Base-by-base conservation (phyloP, 352 stramenopile species). In the Blastocystis sp. region DNA sequence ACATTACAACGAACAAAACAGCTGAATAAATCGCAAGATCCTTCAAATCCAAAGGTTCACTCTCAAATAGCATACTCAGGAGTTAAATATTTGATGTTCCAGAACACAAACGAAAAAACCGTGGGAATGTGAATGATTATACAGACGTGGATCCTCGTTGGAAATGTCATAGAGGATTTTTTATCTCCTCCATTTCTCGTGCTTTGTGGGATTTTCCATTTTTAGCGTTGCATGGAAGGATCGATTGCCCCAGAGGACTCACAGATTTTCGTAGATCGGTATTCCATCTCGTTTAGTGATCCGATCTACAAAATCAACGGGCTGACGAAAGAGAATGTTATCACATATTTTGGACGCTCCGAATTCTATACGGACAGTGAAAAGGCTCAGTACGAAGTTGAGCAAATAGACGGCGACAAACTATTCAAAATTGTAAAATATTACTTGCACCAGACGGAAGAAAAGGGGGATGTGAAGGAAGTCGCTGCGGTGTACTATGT, bases 361-460 rank as follows among this genome's bases (percentile, higher is more conserved):
- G 53, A 50, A 39, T 84, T 84, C 29, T 84, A 66, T 64, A 39
- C 53, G 26, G 73, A 84, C 29, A 37, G 50, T 47, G 73, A 68
- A 13, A 26, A 41, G 3, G 29, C 68, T 43, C 47, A 68, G 43
- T 41, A 66, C 15, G 73, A 84, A 43, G 73, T 53, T 2, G 34
- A 8, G 20, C 43, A 84, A 18, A 15, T 64, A 6, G 47, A 53
- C 18, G 43, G 62, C 8, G 43, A 64, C 20, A 47, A 37, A 18
- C 41, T 84, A 39, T 84, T 84, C 53, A 68, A 53, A 18, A 84
- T 84, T 45, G 47, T 61, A 15, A 84, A 84, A 55, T 84, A 84
- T 45, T 54, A 15, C 29, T 43, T 53, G 20, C 50, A 84, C 56
- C 43, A 77, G 26, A 39, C 39, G 29, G 66, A 77, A 11, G 34